These are phyloP conservation scores for Apophysomyces ossiformis DNA, from an alignment of 371 early-diverging fungal species.

Conservation along the genomic window DNA sequence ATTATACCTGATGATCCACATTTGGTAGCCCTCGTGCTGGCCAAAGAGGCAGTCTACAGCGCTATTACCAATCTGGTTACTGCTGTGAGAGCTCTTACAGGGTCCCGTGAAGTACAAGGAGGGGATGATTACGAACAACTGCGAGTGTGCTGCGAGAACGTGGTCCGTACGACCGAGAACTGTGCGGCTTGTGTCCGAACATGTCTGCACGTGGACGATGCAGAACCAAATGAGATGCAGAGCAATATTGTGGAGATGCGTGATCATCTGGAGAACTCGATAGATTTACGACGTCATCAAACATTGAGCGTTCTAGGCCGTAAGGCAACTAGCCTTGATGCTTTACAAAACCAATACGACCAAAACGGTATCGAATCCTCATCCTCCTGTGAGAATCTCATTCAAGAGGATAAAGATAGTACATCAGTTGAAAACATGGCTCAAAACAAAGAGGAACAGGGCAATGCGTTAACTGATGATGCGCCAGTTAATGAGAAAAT, in stretches of 20 bases:
- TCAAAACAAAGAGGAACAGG: neutral
- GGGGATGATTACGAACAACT: slow-evolving; percentile 32
- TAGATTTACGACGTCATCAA: slow-evolving; percentile 32
- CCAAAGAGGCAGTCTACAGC: slow-evolving; percentile 54
- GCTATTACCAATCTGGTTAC: slow-evolving; percentile 55
- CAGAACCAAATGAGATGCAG: slow-evolving; percentile 8
- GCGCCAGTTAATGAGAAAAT: neutral
- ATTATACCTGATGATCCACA: slow-evolving; percentile 48
- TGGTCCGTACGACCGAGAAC: slow-evolving; percentile 37
- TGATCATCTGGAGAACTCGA: slow-evolving; percentile 24
- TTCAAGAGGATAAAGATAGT: neutral
- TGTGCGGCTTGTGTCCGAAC: slow-evolving; percentile 38
- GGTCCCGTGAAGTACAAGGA: slow-evolving; percentile 21
- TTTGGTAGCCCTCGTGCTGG: slow-evolving; percentile 42
- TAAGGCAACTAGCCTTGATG: slow-evolving; percentile 42
- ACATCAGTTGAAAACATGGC: too few species aligned
- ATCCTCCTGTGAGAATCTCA: neutral
- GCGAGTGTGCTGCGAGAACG: slow-evolving; percentile 38
- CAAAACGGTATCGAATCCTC: neutral
- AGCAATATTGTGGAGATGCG: slow-evolving; percentile 24
- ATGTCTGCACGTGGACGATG: slow-evolving; percentile 26
- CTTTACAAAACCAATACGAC: slow-evolving; percentile 37
- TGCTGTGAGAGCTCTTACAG: slow-evolving; percentile 41
- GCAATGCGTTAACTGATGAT: neutral
- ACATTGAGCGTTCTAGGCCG: slow-evolving; percentile 43